These are phyloP conservation scores for Penicillium sp. DNA, from an alignment of 2,329 filamentous ascomycete species.

Conservation along the genomic window DNA sequence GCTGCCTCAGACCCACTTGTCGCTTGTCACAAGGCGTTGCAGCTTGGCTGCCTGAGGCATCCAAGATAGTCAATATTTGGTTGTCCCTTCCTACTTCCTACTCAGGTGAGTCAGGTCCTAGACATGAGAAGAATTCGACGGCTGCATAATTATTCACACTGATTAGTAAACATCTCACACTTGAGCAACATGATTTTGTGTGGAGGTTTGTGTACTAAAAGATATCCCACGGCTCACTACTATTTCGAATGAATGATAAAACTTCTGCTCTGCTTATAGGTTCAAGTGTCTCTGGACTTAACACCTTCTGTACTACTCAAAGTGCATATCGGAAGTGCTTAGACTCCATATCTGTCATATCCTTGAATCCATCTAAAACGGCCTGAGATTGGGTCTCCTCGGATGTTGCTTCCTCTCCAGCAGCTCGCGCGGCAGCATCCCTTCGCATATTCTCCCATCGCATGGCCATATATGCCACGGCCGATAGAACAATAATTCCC, in stretches of 20 bases:
- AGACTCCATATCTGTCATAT: conserved; percentile 40
- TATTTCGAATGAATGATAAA: too few relatives aligned
- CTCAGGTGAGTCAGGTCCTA: too few relatives aligned
- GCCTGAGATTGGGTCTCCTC: conserved; percentile 13
- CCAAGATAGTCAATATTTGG: too few relatives aligned
- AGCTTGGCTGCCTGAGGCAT: neutral
- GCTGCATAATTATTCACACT: too few relatives aligned
- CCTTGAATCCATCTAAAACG: conserved; percentile 38
- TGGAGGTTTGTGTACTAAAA: too few relatives aligned
- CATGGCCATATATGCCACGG: conserved; percentile 27
- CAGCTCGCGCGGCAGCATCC: conserved; percentile 9
- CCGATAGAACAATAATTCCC: conserved; percentile 41
- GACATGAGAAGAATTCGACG: too few relatives aligned
- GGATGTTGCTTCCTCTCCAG: neutral
- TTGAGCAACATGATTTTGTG: too few relatives aligned
- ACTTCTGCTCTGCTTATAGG: neutral
- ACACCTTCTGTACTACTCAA: conserved; percentile 6
- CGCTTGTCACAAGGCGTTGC: neutral
- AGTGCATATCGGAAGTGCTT: conserved; percentile 40
- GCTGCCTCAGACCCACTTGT: too few relatives aligned
- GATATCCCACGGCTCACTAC: neutral
- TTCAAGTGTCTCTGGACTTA: too few relatives aligned
- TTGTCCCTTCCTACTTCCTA: too few relatives aligned
- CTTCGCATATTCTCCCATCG: conserved; percentile 28
- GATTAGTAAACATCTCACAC: too few relatives aligned